Conservation (phyloP, 2,329 filamentous ascomycete genomes). For the Verticillium nonalfalfae region DNA sequence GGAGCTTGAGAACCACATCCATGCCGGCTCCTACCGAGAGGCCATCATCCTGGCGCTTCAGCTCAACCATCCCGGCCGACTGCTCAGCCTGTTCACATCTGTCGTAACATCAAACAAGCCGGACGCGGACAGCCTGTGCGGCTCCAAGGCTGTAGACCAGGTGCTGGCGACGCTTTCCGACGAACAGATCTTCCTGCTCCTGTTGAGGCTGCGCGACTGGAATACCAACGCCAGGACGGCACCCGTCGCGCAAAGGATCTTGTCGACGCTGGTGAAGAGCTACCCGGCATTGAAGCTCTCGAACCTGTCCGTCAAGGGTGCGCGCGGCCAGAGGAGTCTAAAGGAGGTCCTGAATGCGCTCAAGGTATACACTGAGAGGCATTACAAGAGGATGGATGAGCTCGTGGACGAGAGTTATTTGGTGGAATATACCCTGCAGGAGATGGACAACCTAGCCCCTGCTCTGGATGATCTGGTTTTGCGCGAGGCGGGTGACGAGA, state of each 20-base stretch:
- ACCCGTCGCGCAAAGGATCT: conserved; percentile 75
- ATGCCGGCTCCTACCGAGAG: conserved; percentile 80
- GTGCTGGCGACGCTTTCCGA: conserved; percentile 74
- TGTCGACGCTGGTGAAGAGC: conserved; percentile 71
- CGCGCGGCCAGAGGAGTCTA: conserved; percentile 56
- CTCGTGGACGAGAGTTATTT: conserved; percentile 91
- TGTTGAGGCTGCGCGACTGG: conserved; percentile 86
- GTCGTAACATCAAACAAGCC: conserved; percentile 60
- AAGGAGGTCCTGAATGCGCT: conserved; percentile 85
- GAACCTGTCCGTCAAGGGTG: conserved; percentile 56
- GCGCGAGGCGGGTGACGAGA: conserved; percentile 29
- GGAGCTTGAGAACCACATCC: conserved; percentile 86
- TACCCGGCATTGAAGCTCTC: conserved; percentile 77
- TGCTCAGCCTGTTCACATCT: conserved; percentile 76
- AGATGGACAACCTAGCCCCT: conserved; percentile 75
- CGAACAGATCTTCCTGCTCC: conserved; percentile 77
- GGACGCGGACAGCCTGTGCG: conserved; percentile 58
- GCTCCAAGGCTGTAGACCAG: conserved; percentile 68
- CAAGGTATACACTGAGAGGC: conserved; percentile 83
- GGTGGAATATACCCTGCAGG: conserved; percentile 83
- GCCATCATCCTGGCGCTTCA: conserved; percentile 88
- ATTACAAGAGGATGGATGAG: conserved; percentile 86
- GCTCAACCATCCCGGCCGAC: conserved; percentile 85
- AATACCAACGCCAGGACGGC: conserved; percentile 92
- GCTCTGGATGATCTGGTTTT: conserved; percentile 25